These are phyloP conservation scores for Vigna unguiculata DNA, from an alignment of 306 rosid species.

Conservation along the genomic window DNA sequence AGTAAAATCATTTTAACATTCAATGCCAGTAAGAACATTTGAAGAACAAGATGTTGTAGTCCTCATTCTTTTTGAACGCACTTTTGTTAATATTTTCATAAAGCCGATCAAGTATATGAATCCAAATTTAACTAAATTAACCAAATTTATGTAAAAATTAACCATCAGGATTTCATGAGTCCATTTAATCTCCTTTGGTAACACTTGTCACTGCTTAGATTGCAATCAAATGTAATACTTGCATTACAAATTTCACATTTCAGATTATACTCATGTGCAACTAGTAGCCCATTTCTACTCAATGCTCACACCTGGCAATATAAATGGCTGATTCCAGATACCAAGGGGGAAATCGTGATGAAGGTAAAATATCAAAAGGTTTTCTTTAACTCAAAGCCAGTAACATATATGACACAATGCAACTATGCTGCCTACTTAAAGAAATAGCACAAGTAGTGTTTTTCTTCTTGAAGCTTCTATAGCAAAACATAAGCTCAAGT, in stretches of 20 bases:
- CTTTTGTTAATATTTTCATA: background rate
- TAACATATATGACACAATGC: background rate
- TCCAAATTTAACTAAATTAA: background rate
- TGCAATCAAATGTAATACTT: background rate
- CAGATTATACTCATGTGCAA: background rate
- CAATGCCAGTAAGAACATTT: too few relatives aligned
- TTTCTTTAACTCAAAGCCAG: conserved; percentile 1
- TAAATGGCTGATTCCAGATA: background rate
- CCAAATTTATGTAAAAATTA: background rate
- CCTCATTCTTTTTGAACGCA: too few relatives aligned
- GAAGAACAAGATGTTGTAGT: too few relatives aligned
- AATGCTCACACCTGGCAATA: conserved; percentile 23
- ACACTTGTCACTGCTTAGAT: conserved; percentile 18
- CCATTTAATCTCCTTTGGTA: conserved; percentile 10
- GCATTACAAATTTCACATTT: conserved; percentile 6
- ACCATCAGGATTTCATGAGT: conserved; percentile 16
- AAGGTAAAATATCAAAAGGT: background rate
- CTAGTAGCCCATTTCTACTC: conserved; percentile 8
- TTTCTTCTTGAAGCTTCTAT: background rate
- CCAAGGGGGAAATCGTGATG: background rate
- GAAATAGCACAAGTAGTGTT: background rate
- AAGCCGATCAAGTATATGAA: background rate
- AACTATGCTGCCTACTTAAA: conserved; percentile 9
- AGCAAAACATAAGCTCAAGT: conserved; percentile 1
- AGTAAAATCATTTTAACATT: too few relatives aligned